Evolutionary conservation across 2,329 filamentous ascomycete species (phyloP).

Genomic region (Nothomitra cinnamomea): DNA sequence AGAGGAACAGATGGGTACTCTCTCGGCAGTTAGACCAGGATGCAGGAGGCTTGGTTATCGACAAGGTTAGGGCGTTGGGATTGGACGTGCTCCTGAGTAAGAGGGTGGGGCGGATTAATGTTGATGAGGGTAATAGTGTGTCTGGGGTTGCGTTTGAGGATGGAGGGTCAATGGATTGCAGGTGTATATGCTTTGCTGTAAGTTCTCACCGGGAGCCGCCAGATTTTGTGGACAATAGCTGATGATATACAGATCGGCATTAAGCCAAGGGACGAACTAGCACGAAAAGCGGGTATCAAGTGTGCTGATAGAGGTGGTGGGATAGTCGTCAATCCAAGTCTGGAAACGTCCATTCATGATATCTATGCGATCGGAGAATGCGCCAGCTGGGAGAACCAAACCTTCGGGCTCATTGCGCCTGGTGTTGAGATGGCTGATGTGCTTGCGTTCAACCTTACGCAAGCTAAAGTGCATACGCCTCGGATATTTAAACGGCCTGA

Average conservation of each 20-base stretch:
- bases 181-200: conserved; percentile 69
- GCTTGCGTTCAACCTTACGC: conserved; percentile 77
- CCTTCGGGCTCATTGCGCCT: conserved; percentile 75
- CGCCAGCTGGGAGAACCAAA: conserved; percentile 74
- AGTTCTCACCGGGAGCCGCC: conserved; percentile 10
- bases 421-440: conserved; percentile 90
- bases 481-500: conserved; percentile 66
- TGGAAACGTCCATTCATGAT: conserved; percentile 52
- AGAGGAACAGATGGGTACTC: conserved; percentile 68
- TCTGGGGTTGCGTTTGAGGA: conserved; percentile 66
- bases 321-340: conserved; percentile 48
- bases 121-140: conserved; percentile 49
- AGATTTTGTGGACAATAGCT: neutral
- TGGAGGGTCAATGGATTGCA: conserved; percentile 58
- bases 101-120: conserved; percentile 54
- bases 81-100: conserved; percentile 67
- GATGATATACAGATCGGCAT: conserved; percentile 48
- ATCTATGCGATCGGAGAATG: conserved; percentile 86
- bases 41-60: conserved; percentile 64
- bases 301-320: conserved; percentile 59
- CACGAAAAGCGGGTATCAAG: conserved; percentile 48
- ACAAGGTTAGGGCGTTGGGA: conserved; percentile 62
- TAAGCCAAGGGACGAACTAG: conserved; percentile 62
- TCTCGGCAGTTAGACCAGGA: conserved; percentile 69
- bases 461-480: conserved; percentile 53